Percentiles rank a stretch among this genome's conserved stretches.
These are phyloP conservation scores for Pseudopediastrum boryanum DNA, from an alignment of 139 green algal species.

Conservation along the genomic window DNA sequence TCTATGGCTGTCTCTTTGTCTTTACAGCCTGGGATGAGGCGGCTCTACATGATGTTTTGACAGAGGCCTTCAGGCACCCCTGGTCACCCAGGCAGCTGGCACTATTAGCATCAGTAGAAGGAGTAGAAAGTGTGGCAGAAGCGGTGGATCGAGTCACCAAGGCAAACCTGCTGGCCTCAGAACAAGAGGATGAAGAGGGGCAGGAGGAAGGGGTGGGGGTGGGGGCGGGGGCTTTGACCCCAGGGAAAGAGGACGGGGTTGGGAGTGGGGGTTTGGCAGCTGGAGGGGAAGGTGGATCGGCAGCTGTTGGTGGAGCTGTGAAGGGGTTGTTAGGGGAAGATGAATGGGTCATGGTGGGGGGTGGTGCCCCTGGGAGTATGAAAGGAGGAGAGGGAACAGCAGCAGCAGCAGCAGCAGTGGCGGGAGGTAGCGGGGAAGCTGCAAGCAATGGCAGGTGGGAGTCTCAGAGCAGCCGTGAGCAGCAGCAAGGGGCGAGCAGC, in stretches of 20 bases:
- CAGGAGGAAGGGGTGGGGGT: too few species aligned
- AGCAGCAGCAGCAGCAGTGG: constrained; percentile 13
- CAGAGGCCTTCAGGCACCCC: constrained; percentile 35
- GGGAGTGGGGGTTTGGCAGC: too few species aligned
- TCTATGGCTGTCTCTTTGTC: background rate
- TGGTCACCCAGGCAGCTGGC: constrained; percentile 63
- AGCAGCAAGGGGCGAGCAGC: background rate
- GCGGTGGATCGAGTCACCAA: constrained; percentile 49
- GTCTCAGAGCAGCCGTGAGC: background rate
- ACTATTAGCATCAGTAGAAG: constrained; percentile 55
- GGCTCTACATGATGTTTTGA: constrained; percentile 45
- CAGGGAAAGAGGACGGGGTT: too few species aligned
- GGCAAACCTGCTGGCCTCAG: constrained; percentile 1
- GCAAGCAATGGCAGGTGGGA: background rate
- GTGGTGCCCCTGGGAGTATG: too few species aligned
- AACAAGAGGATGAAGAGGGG: too few species aligned
- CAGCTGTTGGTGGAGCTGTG: too few species aligned
- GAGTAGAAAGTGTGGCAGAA: constrained; percentile 65
- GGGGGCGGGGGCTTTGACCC: too few species aligned
- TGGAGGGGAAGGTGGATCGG: too few species aligned
- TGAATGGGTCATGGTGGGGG: too few species aligned
- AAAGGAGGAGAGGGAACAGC: background rate
- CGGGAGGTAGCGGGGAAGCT: background rate
- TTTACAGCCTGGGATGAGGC: constrained; percentile 42
- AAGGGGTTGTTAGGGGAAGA: too few species aligned